Evolutionary conservation across 768 basidiomycete species (phyloP), one percentile per base, ranked within the genome.

Genomic region (Lentinula edodes): DNA sequence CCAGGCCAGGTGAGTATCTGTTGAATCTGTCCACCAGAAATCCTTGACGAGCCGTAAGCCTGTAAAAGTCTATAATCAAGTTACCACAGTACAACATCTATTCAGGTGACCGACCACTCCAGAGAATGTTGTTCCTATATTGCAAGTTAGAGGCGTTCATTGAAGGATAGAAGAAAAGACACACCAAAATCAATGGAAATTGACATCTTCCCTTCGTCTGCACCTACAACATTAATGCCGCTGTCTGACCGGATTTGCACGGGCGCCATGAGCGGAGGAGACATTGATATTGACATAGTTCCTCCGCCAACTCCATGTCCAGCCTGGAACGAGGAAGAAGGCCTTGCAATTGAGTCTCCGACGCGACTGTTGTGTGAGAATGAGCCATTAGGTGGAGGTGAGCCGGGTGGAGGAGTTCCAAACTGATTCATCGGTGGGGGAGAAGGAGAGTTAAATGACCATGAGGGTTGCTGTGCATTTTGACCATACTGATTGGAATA

Each of bases 1-100:
- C 90, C 91, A 0, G 90, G 92, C 93, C 93, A 95, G 62, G 83
- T 83, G 16, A 95, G 73, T 60, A 95, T 92, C 69, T 94, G 92
- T 65, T 93, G 93, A 5, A 93, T 82, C 64, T 80, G 80, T 15
- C 93, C 93, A 0, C 81, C 83, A 9, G 89, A 84, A 61, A 93
- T 89, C 64, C 93, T 86, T 10, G 91, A 89, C 7, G 91, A 93
- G 6, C 89, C 92, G 68, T 91, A 95, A 0, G 93, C 90, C 90
- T 92, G 66, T 34, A 57, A 63, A 64, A 60, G 52, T 28, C n/a
- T 39, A 2, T 5, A 28, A 0, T 39, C 59, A 58, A 51, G 28
- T 50, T 15, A 64, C 3, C 61, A 41, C 13, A 5, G 58, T 2
- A 36, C 18, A 50, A 36, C 57, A 46, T 60, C 35, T 59, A 28